Evolutionary conservation across 768 basidiomycete species (phyloP).

Genomic region (Cytidiella melzeri): DNA sequence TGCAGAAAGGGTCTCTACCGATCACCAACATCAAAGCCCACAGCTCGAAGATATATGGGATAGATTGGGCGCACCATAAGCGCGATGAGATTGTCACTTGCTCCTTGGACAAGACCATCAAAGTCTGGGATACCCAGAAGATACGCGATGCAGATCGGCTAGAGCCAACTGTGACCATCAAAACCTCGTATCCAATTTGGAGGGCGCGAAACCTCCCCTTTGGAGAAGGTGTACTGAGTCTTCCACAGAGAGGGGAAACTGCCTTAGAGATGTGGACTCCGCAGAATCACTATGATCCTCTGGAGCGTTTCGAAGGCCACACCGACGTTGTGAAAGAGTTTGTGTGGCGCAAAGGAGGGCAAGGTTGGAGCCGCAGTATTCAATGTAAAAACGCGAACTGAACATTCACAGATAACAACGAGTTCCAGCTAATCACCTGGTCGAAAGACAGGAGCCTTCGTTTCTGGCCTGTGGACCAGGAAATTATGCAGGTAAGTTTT

Average conservation of each 20-base stretch:
- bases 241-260: conserved; percentile 86
- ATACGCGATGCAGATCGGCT: not conserved
- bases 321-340: conserved; percentile 96
- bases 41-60: conserved; percentile 90
- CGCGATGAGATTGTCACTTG: conserved; percentile 87
- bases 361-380: conserved; percentile 32
- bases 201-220: conserved; percentile 90
- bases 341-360: conserved; percentile 79
- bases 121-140: conserved; percentile 67
- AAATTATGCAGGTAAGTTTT: conserved; percentile 55
- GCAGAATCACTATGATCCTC: conserved; percentile 39
- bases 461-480: conserved; percentile 81
- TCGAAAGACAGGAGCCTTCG: conserved; percentile 88
- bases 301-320: conserved; percentile 82
- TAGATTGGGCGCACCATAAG: conserved; percentile 84
- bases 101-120: conserved; percentile 90
- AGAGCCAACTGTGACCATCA: conserved; percentile 32
- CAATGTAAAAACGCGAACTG: not conserved
- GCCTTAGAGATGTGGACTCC: conserved; percentile 77
- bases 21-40: conserved; percentile 74
- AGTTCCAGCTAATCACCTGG: conserved; percentile 69
- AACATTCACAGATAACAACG: conserved; percentile 28
- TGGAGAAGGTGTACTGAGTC: conserved; percentile 77
- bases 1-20: conserved; percentile 84
- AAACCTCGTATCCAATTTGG: conserved; percentile 90